Conservation (phyloP, 2,329 filamentous ascomycete species). For the Pseudocercospora cruenta region DNA sequence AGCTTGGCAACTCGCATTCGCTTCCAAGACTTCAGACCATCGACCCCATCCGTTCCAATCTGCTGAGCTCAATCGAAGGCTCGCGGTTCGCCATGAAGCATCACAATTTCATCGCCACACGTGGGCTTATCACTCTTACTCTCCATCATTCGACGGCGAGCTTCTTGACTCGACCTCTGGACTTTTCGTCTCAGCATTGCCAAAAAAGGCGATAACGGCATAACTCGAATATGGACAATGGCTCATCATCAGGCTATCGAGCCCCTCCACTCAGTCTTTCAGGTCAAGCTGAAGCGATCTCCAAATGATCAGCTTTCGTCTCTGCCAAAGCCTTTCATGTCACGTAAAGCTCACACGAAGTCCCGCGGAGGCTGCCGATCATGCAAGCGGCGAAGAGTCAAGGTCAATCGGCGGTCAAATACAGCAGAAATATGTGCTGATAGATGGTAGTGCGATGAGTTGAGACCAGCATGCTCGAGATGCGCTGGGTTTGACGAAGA, state of each 20-base stretch:
- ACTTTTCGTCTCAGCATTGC: not conserved
- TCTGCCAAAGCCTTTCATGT: not conserved
- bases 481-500: constrained; percentile 12
- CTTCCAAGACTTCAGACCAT: too few relatives aligned
- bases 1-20: too few relatives aligned
- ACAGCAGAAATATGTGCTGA: not conserved
- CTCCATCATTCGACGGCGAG: not conserved
- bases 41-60: too few relatives aligned
- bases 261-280: constrained; percentile 16
- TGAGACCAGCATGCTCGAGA: constrained; percentile 17
- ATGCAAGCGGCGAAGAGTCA: constrained; percentile 17
- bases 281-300: not conserved
- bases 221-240: not conserved
- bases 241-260: not conserved
- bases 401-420: not conserved
- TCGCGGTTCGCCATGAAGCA: not conserved
- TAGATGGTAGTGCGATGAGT: constrained; percentile 12
- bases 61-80: too few relatives aligned
- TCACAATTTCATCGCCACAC: not conserved
- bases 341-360: constrained; percentile 17
- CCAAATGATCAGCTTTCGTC: not conserved
- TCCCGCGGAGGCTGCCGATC: constrained; percentile 13
- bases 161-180: not conserved
- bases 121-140: not conserved
- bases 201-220: not conserved